phyloP scores from a whole-genome alignment of 2,329 filamentous ascomycete species.

The Xylaria sp. region DNA sequence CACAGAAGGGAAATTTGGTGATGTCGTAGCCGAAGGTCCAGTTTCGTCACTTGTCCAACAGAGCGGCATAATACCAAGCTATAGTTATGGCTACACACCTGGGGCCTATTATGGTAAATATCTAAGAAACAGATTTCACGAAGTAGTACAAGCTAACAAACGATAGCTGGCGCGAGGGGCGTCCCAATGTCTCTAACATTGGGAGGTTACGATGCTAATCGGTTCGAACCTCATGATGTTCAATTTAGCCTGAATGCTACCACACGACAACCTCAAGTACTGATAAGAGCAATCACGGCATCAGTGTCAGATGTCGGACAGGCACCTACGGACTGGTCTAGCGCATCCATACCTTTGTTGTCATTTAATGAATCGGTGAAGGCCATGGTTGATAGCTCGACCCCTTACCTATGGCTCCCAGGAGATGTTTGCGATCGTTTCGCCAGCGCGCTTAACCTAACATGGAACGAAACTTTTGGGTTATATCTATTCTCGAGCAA shows the following conservation, averaged over 20 bases:
- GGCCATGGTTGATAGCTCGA: conserved; percentile 71
- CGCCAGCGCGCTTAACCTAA: conserved; percentile 71
- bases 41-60: conserved; percentile 68
- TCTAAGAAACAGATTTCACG: not conserved
- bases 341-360: conserved; percentile 54
- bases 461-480: conserved; percentile 71
- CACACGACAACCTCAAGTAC: conserved; percentile 66
- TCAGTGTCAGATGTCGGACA: conserved; percentile 49
- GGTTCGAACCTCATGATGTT: conserved; percentile 69
- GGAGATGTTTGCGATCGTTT: conserved; percentile 70
- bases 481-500: conserved; percentile 73
- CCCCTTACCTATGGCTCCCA: conserved; percentile 73
- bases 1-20: conserved; percentile 63
- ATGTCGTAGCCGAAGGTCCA: conserved; percentile 61
- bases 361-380: conserved; percentile 60
- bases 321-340: conserved; percentile 55
- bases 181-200: conserved; percentile 70
- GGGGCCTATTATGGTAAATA: conserved; percentile 76
- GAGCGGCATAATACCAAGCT: conserved; percentile 72
- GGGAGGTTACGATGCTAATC: conserved; percentile 75
- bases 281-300: conserved; percentile 68
- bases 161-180: conserved; percentile 52
- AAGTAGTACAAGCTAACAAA: conserved; percentile 47
- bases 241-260: conserved; percentile 68
- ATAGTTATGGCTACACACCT: conserved; percentile 80